Base-by-base conservation (phyloP, 345 rosid species). In the Nasturtium officinale region DNA sequence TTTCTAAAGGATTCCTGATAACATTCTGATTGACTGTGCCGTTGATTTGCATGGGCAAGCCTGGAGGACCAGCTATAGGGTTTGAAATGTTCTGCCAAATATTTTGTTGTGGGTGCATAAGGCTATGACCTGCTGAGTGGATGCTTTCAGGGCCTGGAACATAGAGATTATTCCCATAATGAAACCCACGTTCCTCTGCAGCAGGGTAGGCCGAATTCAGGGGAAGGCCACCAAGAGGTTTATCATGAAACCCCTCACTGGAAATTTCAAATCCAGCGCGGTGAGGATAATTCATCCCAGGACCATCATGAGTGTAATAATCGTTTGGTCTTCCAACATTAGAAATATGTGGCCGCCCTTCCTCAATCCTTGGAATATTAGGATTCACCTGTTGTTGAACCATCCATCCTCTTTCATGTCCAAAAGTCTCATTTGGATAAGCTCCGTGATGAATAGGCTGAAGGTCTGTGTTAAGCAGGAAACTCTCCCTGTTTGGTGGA, bases 401-500 rank as follows among this genome's bases (percentile, higher is more conserved):
- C 77, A 79, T 52, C 96, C 96, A 83, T 61, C 97, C 96, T 76
- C 91, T 87, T 65, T 92, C 98, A 66, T 84, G 89, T 72, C 77
- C 64, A 6, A 73, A 81, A 70, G 88, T 55, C 64, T 89, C 97
- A 78, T 83, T 86, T 46, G 82, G 80, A 79, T 85, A 77, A 65
- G 80, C 61, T 6, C 83, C 80, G 50, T 81, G 84, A 45, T 84
- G 92, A 25, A 43, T 46, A 71, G 82, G 69, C 67, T 89, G 88
- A 13, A 81, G 69, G 68, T 89, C 90, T 30, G 82, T 71, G 72
- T 86, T 90, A 73, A 87, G 47, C 74, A 85, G 16, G 69, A 84
- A 80, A 78, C 59, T 66, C 20, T 85, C 98, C 59, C 85, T 79
- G 71, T 73, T 81, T 6, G 87, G 74, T 30, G 80, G 84, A 80